phyloP scores from a whole-genome alignment of 768 basidiomycete genomes.

The Termitomyces sp. region DNA sequence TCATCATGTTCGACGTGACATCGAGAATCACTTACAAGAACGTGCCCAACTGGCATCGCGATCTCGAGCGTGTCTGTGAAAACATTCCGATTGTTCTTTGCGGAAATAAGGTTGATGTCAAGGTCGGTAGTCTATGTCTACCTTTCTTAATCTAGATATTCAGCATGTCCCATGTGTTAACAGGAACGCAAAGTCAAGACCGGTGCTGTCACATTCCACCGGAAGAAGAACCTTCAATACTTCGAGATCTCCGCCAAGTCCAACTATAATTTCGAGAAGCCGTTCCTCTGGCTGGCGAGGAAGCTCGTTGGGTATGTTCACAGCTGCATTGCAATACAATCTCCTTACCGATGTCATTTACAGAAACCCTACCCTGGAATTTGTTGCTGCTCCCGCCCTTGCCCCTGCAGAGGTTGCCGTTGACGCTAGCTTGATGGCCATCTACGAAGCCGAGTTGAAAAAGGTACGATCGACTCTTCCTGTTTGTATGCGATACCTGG shows the following conservation, averaged over 20 bases:
- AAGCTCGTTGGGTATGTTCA: constrained; percentile 88
- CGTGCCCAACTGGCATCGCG: constrained; percentile 99
- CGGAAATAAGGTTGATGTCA: constrained; percentile 99
- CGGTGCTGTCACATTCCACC: constrained; percentile 96
- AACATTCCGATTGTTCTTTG: constrained; percentile 99
- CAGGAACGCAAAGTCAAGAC: constrained; percentile 99
- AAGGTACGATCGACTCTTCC: constrained; percentile 33
- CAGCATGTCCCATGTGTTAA: constrained; percentile 2
- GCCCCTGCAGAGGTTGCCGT: constrained; percentile 90
- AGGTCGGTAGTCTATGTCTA: constrained; percentile 48
- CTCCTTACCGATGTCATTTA: not conserved
- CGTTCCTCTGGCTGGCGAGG: constrained; percentile 98
- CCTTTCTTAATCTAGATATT: constrained; percentile 5
- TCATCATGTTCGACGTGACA: constrained; percentile 99
- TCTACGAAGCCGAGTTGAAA: constrained; percentile 75
- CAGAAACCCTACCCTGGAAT: constrained; percentile 85
- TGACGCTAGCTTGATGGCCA: constrained; percentile 69
- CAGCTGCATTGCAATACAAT: not conserved
- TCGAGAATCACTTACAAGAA: constrained; percentile 99
- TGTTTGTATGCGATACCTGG: not conserved
- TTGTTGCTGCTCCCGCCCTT: constrained; percentile 94
- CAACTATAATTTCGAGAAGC: constrained; percentile 99
- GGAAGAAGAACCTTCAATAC: constrained; percentile 99
- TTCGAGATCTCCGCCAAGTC: constrained; percentile 99
- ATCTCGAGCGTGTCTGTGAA: constrained; percentile 99